Evolutionary conservation across 129 eudicot species (phyloP).

Genomic region (Helianthus annuus): DNA sequence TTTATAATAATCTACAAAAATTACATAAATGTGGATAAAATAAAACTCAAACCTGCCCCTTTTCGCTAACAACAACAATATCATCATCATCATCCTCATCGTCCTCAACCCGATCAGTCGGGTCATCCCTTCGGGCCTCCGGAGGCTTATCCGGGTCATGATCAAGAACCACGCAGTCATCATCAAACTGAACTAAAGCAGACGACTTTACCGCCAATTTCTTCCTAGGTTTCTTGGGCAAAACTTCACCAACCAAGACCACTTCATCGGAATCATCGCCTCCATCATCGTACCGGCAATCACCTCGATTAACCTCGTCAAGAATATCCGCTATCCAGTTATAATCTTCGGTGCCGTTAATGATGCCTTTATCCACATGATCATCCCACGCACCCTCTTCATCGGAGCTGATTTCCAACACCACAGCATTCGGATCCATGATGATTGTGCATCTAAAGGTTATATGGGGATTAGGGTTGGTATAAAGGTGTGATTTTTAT

Average conservation of each 20-base stretch:
- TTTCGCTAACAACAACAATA: conserved; percentile 61
- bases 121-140: conserved; percentile 17
- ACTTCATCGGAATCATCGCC: conserved; percentile 65
- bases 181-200: conserved; percentile 42
- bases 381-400: conserved; percentile 53
- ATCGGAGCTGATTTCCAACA: conserved; percentile 65
- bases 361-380: conserved; percentile 8
- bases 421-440: conserved; percentile 45
- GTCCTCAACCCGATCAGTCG: conserved; percentile 5
- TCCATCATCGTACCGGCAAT: conserved; percentile 51
- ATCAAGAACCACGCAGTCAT: conserved; percentile 81
- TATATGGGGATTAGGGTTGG: background rate
- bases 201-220: conserved; percentile 25
- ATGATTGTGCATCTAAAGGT: conserved; percentile 5
- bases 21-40: background rate
- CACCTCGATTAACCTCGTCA: conserved; percentile 42
- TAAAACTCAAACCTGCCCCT: conserved; percentile 58
- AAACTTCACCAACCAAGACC: conserved; percentile 52
- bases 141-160: conserved; percentile 68
- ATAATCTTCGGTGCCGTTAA: conserved; percentile 31
- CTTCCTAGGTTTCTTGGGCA: conserved; percentile 40
- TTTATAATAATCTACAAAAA: background rate
- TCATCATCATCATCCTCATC: conserved; percentile 51
- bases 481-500: conserved; percentile 1
- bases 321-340: conserved; percentile 56